Base-by-base conservation (phyloP, 805 yeast species). In the Saccharomycopsis schoenii region DNA sequence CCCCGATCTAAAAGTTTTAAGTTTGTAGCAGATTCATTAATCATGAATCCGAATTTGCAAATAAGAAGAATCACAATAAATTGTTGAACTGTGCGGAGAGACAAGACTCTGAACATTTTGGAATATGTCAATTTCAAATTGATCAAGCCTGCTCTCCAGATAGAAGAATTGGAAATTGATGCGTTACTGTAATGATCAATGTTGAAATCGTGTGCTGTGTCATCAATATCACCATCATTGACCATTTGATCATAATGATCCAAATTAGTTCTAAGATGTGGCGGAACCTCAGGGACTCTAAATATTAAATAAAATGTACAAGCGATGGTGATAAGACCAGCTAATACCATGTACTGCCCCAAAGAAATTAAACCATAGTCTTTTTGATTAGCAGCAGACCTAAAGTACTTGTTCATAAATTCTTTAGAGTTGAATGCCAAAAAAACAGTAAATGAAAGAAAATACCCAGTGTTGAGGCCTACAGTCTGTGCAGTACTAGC, bases 401-500 rank as follows among this genome's bases (percentile, higher is more conserved):
- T 76, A 58, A 93, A 73, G 71, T 90, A 93, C 69, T 83, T 86
- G 72, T 94, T 92, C 56, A 96, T 93, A 70, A 94, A 93, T 66
- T 91, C 97, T 2, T 92, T 88, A 0, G 97, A 91, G 69, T 89
- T 91, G 68, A 94, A 80, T 0, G 97, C 94, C 60, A 94, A 73
- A 65, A 93, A 94, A 2, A 94, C 88, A 0, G 99, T 94, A 71
- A 94, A 94, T 8, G 96, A 86, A 62, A 88, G 73, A 70, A 94
- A 94, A 70, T 93, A 94, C 24, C 99, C 99, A 2, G 93, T 80
- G 74, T 94, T 94, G 64, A 94, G 79, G 0, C 99, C 99, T 55
- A 94, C 83, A 0, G 99, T 94, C 73, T 94, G 99, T 0, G 99
- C 99, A 0, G 99, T 94, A 4, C 97, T 89, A 0, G 99, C 98